Evolutionary conservation across 495 filamentous ascomycete genomes (phyloP).

Genomic region (Penicillium parvum): DNA sequence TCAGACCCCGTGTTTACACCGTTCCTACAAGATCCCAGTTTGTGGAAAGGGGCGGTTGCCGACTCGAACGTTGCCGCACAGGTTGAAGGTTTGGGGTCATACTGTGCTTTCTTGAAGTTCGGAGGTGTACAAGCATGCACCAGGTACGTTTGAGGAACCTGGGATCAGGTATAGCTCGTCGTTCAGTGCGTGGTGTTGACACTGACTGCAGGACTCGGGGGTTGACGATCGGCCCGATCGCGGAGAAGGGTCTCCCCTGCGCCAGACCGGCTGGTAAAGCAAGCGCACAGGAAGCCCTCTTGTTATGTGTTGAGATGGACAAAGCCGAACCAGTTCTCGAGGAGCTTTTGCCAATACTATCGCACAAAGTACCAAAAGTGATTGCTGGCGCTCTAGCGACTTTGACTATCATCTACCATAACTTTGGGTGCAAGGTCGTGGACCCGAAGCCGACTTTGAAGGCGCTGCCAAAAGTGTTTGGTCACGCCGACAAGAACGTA

Average conservation of each 20-base stretch:
- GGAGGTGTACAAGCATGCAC: conserved; percentile 74
- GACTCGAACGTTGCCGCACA: conserved; percentile 98
- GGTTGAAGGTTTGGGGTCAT: conserved; percentile 80
- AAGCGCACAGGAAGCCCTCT: conserved; percentile 76
- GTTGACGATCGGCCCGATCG: conserved; percentile 68
- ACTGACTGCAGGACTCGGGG: conserved; percentile 59
- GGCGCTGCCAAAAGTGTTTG: conserved; percentile 81
- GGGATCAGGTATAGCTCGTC: not conserved
- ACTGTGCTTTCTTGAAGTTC: conserved; percentile 87
- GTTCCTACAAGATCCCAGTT: conserved; percentile 74
- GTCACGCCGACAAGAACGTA: conserved; percentile 98
- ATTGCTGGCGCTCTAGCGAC: conserved; percentile 79
- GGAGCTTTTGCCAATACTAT: conserved; percentile 77
- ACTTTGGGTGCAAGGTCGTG: conserved; percentile 91
- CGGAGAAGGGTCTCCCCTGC: conserved; percentile 87
- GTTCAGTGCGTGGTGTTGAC: not conserved
- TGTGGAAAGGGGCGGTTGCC: conserved; percentile 90
- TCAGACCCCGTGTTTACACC: conserved; percentile 78
- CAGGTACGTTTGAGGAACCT: conserved; percentile 43
- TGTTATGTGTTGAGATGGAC: conserved; percentile 89
- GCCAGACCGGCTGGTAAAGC: conserved; percentile 84
- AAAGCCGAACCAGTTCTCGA: conserved; percentile 82
- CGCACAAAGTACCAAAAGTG: conserved; percentile 92
- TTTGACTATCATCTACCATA: conserved; percentile 79
- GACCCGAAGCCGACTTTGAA: conserved; percentile 97